Conservation (phyloP, 371 early-diverging fungal species). For the Saksenaea oblongispora region DNA sequence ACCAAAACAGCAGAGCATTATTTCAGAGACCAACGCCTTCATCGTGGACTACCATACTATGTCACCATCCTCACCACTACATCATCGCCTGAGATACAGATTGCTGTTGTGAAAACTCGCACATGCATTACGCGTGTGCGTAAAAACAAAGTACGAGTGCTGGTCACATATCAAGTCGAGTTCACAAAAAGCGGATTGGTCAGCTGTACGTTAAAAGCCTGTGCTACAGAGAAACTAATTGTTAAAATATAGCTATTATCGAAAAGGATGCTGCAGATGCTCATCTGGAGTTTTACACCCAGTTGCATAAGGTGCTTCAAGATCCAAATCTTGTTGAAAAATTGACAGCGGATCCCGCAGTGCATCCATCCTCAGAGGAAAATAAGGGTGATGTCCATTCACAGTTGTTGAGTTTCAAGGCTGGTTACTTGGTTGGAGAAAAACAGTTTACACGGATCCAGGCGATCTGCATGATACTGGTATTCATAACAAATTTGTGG, state of each 20-base stretch:
- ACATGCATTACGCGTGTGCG: slow-evolving; percentile 82
- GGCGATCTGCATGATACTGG: not conserved
- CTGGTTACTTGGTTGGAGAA: not conserved
- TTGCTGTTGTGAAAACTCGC: slow-evolving; percentile 75
- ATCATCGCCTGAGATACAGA: slow-evolving; percentile 80
- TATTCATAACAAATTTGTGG: not conserved
- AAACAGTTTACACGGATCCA: not conserved
- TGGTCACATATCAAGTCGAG: slow-evolving; percentile 69
- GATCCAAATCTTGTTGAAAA: not conserved
- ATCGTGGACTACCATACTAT: slow-evolving; percentile 10
- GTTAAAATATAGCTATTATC: not conserved
- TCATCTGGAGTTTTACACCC: not conserved
- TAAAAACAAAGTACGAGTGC: slow-evolving; percentile 55
- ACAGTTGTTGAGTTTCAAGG: not conserved
- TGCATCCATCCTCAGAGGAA: not conserved
- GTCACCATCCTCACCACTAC: slow-evolving; percentile 63
- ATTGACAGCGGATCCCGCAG: not conserved
- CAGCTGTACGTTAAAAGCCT: not conserved
- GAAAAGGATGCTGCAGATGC: not conserved
- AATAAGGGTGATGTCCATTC: not conserved
- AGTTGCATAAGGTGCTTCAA: not conserved
- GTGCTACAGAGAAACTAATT: not conserved
- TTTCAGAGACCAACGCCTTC: not conserved
- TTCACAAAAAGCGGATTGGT: slow-evolving; percentile 54
- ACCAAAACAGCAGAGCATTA: not conserved